A percentile compares a stretch with the other conserved stretches of the same genome.
phyloP scores from a whole-genome alignment of 306 rosid genomes.

The Morella rubra region DNA sequence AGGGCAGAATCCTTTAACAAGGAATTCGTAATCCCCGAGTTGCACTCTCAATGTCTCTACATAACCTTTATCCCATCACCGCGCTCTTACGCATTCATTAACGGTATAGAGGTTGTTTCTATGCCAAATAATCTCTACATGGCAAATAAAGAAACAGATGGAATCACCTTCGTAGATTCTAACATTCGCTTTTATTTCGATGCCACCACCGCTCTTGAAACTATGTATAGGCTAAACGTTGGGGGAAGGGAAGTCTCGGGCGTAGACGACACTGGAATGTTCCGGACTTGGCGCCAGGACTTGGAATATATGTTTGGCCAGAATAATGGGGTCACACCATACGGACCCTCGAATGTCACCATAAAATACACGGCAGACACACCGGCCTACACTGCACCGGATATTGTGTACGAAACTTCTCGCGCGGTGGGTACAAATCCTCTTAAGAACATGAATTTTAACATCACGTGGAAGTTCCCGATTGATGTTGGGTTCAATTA shows the following conservation, averaged over 20 bases:
- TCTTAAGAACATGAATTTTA: neutral
- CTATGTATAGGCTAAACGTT: constrained; percentile 21
- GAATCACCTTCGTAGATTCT: neutral
- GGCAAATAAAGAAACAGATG: neutral
- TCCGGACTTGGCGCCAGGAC: constrained; percentile 23
- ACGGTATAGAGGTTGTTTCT: constrained; percentile 33
- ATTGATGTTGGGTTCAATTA: constrained; percentile 13
- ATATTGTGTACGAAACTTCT: neutral
- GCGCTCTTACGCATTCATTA: constrained; percentile 27
- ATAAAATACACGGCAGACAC: neutral
- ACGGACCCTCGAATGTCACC: no score
- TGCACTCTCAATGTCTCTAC: neutral
- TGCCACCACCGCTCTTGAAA: constrained; percentile 23
- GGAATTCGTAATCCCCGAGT: constrained; percentile 19
- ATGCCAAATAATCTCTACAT: constrained; percentile 27
- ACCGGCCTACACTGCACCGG: constrained; percentile 9
- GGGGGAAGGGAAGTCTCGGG: neutral
- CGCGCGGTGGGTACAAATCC: neutral
- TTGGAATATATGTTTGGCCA: neutral
- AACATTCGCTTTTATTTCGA: neutral
- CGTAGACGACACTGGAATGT: constrained; percentile 26
- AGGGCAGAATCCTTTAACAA: neutral
- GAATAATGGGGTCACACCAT: fast-evolving
- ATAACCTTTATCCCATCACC: constrained; percentile 26
- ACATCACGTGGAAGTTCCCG: constrained; percentile 22